A percentile compares a stretch with the other conserved stretches of the same genome.
Evolutionary conservation across 805 yeast species (phyloP).

Genomic region (Nakazawaea ambrosiae): DNA sequence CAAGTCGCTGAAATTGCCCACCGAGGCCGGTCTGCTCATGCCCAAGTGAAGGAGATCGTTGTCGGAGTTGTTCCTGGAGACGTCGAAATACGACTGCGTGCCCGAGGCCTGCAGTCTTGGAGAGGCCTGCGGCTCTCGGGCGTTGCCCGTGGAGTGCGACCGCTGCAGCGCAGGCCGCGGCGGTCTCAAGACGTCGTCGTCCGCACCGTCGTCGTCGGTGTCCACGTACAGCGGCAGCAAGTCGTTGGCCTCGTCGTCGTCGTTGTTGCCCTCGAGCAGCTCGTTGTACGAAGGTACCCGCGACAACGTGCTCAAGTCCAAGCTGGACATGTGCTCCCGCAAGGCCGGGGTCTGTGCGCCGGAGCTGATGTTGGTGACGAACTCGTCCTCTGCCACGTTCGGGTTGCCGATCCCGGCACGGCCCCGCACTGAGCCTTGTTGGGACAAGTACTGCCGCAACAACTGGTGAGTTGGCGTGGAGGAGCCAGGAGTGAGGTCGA

Average conservation of each 20-base stretch:
- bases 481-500: slow-evolving; percentile 7
- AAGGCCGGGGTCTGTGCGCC: slow-evolving; percentile 5
- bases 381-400: slow-evolving; percentile 9
- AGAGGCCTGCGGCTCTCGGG: too few species aligned
- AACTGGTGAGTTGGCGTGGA: slow-evolving; percentile 8
- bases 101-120: neutral
- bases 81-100: slow-evolving; percentile 8
- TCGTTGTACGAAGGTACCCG: slow-evolving; percentile 81
- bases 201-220: neutral
- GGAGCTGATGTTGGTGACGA: slow-evolving; percentile 5
- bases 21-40: slow-evolving; percentile 8
- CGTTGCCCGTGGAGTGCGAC: slow-evolving; percentile 2
- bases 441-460: slow-evolving; percentile 4
- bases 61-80: slow-evolving; percentile 6
- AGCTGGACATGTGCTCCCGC: slow-evolving; percentile 5
- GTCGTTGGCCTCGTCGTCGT: slow-evolving; percentile 28
- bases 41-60: slow-evolving; percentile 7
- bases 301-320: slow-evolving; percentile 41
- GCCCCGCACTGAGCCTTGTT: slow-evolving; percentile 6
- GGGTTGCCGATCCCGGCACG: slow-evolving; percentile 8
- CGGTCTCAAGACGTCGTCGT: neutral
- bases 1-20: slow-evolving; percentile 7
- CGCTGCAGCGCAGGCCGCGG: slow-evolving; percentile 4
- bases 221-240: slow-evolving; percentile 64
- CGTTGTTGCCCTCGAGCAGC: slow-evolving; percentile 53